phyloP scores from a whole-genome alignment of 441 rosid species.

The Gossypium gossypioides region DNA sequence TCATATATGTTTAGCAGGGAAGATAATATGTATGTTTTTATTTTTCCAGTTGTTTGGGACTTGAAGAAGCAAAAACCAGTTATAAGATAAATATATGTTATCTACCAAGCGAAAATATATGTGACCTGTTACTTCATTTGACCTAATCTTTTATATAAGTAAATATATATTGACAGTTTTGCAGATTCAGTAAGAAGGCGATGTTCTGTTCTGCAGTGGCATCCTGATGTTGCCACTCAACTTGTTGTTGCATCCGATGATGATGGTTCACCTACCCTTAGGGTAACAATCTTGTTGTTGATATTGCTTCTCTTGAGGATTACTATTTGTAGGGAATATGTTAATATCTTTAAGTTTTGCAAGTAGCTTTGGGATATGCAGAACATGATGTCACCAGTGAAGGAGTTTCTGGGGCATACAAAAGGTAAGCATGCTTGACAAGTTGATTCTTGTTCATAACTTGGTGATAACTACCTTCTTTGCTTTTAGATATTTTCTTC shows the following conservation, averaged over 20 bases:
- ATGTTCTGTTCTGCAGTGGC: slow-evolving; percentile 98
- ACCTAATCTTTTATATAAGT: slow-evolving; percentile 5
- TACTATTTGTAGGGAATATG: background rate
- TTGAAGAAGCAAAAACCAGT: slow-evolving; percentile 91
- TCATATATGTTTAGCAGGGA: background rate
- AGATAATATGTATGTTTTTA: slow-evolving; percentile 6
- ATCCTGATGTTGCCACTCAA: slow-evolving; percentile 95
- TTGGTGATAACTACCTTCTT: background rate
- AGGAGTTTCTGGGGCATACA: slow-evolving; percentile 80
- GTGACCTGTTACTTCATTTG: background rate
- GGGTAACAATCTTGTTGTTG: slow-evolving; percentile 40
- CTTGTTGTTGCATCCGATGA: slow-evolving; percentile 97
- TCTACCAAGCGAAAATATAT: background rate
- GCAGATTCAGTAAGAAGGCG: slow-evolving; percentile 80
- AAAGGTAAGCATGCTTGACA: slow-evolving; percentile 43
- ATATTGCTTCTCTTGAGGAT: slow-evolving; percentile 7
- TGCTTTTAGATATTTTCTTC: background rate
- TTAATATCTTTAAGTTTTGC: slow-evolving; percentile 12
- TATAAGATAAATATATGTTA: slow-evolving; percentile 51
- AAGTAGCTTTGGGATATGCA: slow-evolving; percentile 98
- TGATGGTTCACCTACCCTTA: slow-evolving; percentile 66
- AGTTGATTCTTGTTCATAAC: background rate
- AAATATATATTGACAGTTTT: slow-evolving; percentile 46
- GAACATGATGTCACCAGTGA: slow-evolving; percentile 73
- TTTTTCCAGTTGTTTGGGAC: slow-evolving; percentile 85